Evolutionary conservation across 305 asterid species (phyloP), one percentile per base, ranked within the genome.

Genomic region (Euphrasia arctica): DNA sequence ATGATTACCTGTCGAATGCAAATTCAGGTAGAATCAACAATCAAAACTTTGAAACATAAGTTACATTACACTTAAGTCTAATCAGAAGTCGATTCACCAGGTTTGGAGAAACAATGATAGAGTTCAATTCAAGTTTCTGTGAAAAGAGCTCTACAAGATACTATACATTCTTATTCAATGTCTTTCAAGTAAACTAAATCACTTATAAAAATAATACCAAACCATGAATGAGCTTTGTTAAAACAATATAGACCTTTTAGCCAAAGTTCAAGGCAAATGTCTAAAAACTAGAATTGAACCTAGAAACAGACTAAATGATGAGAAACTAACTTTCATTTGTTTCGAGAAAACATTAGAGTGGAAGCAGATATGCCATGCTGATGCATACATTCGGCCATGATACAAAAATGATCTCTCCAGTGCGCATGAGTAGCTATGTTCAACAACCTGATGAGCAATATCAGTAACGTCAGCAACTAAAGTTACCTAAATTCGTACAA

Each of bases 371-470:
- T 89, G 89, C 89, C 93, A 83, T 47, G 95, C 74, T 43, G 97
- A 93, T 67, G 88, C 82, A 71, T 84, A 94, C 89, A 94, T 79
- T 66, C 98, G 87, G 48, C 98, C 99, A 31, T 94, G 99, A 78
- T 90, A 90, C 76, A 94, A 82, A 71, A 94, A 88, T 68, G 97
- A 90, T 77, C 96, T 83, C 86, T 94, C 98, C 2, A 94, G 95
- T 34, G 99, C 96, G 70, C 99, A 94, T 58, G 99, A 88, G 80
- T 88, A 94, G 83, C 95, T 94, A 77, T 90, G 92, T 75, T 83
- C 87, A 66, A 84, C 87, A 80, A 84, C 92, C 98, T 91, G 89
- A 18, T 7, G 31, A 64, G 42, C n/a, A 68, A 52, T 36, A n/a
- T 49, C 54, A 64, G 32, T 67, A 47, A 56, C 62, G 67, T 80